Evolutionary conservation across 805 yeast species (phyloP).

Genomic region (Yamadazyma scolyti): DNA sequence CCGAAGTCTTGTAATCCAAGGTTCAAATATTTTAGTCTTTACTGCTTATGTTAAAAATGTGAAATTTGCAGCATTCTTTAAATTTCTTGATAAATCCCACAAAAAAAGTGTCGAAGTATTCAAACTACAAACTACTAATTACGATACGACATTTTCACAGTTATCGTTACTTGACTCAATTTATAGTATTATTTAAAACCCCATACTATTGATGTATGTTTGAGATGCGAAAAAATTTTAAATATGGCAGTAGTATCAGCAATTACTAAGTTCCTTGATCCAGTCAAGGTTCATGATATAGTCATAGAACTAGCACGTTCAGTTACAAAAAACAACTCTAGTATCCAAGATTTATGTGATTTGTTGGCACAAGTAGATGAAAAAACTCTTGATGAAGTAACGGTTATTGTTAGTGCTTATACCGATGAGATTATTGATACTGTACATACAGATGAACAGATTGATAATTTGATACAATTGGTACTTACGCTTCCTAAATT

Average conservation of each 20-base stretch:
- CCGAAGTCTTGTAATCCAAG: too few relatives aligned
- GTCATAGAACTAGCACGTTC: constrained; percentile 16
- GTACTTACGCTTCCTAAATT: constrained; percentile 13
- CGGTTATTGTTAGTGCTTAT: constrained; percentile 2
- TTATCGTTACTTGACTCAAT: too few relatives aligned
- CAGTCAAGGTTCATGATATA: constrained; percentile 15
- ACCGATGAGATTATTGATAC: constrained; percentile 3
- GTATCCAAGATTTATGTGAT: constrained; percentile 21
- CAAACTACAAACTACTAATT: too few relatives aligned
- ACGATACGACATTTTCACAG: too few relatives aligned
- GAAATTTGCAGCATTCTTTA: too few relatives aligned
- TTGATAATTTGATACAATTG: constrained; percentile 13
- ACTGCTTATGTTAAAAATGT: too few relatives aligned
- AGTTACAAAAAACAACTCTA: constrained; percentile 16
- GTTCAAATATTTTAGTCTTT: too few relatives aligned
- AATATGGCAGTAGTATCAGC: constrained; percentile 13
- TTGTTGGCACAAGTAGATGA: constrained; percentile 19
- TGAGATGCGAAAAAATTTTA: too few relatives aligned
- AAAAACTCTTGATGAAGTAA: constrained; percentile 1
- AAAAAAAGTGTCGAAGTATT: too few relatives aligned
- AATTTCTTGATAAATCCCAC: too few relatives aligned
- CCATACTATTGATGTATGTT: too few relatives aligned
- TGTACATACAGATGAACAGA: constrained; percentile 2
- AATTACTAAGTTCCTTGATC: constrained; percentile 22
- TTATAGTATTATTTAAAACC: too few relatives aligned